These are phyloP conservation scores for Albatrellus ellisii DNA, from an alignment of 768 basidiomycete genomes.

Conservation along the genomic window DNA sequence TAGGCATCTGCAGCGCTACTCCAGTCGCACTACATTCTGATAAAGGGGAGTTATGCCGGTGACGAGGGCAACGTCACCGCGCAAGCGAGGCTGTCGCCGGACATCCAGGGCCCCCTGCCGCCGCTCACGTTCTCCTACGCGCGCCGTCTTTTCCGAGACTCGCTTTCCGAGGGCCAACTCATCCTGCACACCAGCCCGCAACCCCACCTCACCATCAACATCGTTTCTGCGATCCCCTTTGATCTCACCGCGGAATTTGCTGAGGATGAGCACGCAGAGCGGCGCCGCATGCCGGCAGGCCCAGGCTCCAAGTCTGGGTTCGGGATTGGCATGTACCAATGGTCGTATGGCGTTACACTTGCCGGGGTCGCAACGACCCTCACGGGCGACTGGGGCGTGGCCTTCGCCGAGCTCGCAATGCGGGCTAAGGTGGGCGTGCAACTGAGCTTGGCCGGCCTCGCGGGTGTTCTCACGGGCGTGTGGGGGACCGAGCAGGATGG, in stretches of 20 bases:
- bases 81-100: slow-evolving; percentile 10
- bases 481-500: slow-evolving; percentile 36
- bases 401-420: slow-evolving; percentile 41
- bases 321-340: slow-evolving; percentile 30
- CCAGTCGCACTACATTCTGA: slow-evolving; percentile 4
- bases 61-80: slow-evolving; percentile 6
- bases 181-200: slow-evolving; percentile 6
- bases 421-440: slow-evolving; percentile 38
- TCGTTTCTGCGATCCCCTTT: slow-evolving; percentile 7
- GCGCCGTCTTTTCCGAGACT: slow-evolving; percentile 13
- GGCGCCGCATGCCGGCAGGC: not conserved
- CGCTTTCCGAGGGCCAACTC: slow-evolving; percentile 12
- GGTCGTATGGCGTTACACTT: slow-evolving; percentile 36
- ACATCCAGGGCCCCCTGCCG: slow-evolving; percentile 5
- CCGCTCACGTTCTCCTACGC: slow-evolving; percentile 11
- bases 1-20: slow-evolving; percentile 16
- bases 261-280: not conserved
- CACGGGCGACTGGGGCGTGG: slow-evolving; percentile 36
- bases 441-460: slow-evolving; percentile 31
- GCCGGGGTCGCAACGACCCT: slow-evolving; percentile 34
- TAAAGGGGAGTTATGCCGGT: slow-evolving; percentile 6
- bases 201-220: slow-evolving; percentile 9
- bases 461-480: slow-evolving; percentile 29
- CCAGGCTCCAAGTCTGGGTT: slow-evolving; percentile 41
- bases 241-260: slow-evolving; percentile 2